These are phyloP conservation scores for Rhodocollybia butyracea DNA, from an alignment of 768 basidiomycete species.

Conservation along the genomic window DNA sequence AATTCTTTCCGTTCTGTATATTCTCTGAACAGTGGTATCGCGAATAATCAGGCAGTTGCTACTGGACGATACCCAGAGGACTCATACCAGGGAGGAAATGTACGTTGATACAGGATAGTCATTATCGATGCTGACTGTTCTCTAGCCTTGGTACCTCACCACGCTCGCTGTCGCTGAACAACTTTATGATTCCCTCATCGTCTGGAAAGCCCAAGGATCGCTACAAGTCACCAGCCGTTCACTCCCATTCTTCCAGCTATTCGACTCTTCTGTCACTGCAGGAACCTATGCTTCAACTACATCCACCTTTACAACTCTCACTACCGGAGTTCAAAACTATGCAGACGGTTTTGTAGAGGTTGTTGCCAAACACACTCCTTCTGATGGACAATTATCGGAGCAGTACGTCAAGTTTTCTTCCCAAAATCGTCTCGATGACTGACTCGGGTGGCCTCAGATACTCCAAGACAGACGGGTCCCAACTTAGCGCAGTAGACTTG, in stretches of 20 bases:
- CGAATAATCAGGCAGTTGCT: constrained; percentile 45
- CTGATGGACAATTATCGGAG: constrained; percentile 34
- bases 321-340: constrained; percentile 44
- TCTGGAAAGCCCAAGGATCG: constrained; percentile 53
- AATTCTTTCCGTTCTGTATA: constrained; percentile 67
- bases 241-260: constrained; percentile 67
- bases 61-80: constrained; percentile 63
- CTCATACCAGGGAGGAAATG: constrained; percentile 50
- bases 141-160: constrained; percentile 74
- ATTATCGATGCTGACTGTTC: not conserved
- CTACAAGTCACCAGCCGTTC: constrained; percentile 57
- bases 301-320: constrained; percentile 50
- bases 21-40: constrained; percentile 55
- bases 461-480: constrained; percentile 43
- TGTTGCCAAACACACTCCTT: constrained; percentile 60
- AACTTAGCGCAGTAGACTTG: constrained; percentile 59
- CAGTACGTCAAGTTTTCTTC: not conserved
- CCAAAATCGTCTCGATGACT: not conserved
- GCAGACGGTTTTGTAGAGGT: constrained; percentile 65
- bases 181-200: constrained; percentile 67
- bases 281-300: constrained; percentile 36
- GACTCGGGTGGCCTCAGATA: constrained; percentile 38
- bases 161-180: constrained; percentile 73
- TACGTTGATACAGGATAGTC: constrained; percentile 15
- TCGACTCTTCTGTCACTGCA: constrained; percentile 31